Base-by-base conservation (phyloP, 352 stramenopile genomes). In the Salisapilia sapeloensis region DNA sequence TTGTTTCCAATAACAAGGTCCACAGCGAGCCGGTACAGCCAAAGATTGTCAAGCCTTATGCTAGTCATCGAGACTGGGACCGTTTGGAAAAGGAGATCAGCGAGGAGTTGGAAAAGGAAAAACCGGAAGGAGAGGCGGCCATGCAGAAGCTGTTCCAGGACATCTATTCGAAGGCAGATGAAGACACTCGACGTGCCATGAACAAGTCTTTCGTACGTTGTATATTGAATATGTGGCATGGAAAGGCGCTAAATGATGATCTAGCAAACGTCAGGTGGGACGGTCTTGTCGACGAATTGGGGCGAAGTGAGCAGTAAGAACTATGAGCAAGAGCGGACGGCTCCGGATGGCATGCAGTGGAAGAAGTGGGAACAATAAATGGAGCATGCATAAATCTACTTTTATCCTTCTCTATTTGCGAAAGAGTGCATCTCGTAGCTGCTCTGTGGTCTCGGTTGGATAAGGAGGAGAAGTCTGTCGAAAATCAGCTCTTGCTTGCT, bases 221-320 rank as follows among this genome's bases (percentile, higher is more conserved):
- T 38, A 15, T 24, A 15, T 28, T 44, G 28, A 41, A 27, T 5
- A 4, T 16, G 7, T 33, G 4, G 33, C 11, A 18, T 13, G 21
- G 19, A 9, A 8, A 16, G 6, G 13, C 6, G 10, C 13, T 4
- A 26, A 15, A 15, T 6, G 10, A 4, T 40, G 21, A 1, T 34
- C 15, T 35, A 90, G 74, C 81, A 94, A 91, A 93, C 78, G 12
- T 92, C 71, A n/a, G 79, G 79, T n/a, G 83, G 83, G 19, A 94
- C 81, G 0, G 81, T 94, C 24, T 59, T 95, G 12, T 89, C 64
- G 20, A 95, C 83, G 8, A 94, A 94, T 51, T 95, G 83, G 83
- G 72, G 85, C 17, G 82, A 95, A 45, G 82, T 95, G 24, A 43
- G 57, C 11, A 49, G 72, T 13, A 94, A 92, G 50, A 70, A 95